Evolutionary conservation across 495 filamentous ascomycete genomes (phyloP).

Genomic region (Jackrogersella multiformis): DNA sequence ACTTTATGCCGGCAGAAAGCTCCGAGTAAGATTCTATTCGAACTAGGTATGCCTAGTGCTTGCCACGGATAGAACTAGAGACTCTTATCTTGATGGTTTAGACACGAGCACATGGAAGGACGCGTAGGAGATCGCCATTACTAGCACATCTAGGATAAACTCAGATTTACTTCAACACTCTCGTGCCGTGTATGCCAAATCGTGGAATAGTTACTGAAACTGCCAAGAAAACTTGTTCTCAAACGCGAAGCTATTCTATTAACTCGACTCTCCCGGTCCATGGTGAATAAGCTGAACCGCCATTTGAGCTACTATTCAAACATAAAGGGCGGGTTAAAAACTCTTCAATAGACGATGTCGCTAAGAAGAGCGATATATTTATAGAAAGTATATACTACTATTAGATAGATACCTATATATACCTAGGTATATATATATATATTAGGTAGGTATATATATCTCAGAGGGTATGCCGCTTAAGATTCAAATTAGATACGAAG

Average conservation of each 20-base stretch:
- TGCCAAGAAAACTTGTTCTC: slow-evolving; percentile 28
- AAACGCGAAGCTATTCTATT: slow-evolving; percentile 1
- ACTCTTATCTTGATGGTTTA: background rate
- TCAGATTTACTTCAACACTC: no score
- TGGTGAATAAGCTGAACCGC: background rate
- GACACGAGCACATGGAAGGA: background rate
- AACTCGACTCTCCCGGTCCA: background rate
- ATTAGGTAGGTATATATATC: background rate
- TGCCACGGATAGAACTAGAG: no score
- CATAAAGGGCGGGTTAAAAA: no score
- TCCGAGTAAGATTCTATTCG: no score
- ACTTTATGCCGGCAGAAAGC: no score
- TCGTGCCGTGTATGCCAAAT: no score
- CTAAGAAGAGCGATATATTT: background rate
- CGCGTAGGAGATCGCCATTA: background rate
- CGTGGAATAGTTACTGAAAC: no score
- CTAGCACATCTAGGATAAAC: background rate
- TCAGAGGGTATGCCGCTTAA: background rate
- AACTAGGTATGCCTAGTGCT: no score
- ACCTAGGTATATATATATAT: no score
- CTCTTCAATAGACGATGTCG: background rate
- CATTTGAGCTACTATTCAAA: background rate
- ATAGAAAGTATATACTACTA: no score
- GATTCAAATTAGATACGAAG: background rate
- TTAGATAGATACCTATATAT: no score